Base-by-base conservation (phyloP, 495 filamentous ascomycete species). In the Halenospora varia region DNA sequence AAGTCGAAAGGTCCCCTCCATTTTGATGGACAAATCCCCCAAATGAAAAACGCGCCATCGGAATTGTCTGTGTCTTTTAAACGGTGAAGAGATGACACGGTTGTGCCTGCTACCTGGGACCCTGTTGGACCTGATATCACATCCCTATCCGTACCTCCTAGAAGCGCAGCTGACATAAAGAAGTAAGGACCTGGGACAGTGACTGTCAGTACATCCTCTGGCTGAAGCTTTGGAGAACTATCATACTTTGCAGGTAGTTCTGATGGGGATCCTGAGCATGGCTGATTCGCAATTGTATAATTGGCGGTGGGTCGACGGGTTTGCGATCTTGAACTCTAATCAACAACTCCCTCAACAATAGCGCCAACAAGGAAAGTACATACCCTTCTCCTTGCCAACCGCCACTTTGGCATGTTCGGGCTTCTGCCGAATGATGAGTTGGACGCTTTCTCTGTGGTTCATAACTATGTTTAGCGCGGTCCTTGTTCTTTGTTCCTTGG, bases 41-140 rank as follows among this genome's bases (percentile, higher is more conserved):
- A 96, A n/a, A 97, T 89, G 59, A 98, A 97, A 75, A 95, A 98
- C 1, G 88, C 92, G 11, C 91, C 92, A 78, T 97, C 93, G 81
- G 65, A 83, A 70, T 98, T 96, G 67, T 93, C 84, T 13, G 88
- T 83, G 68, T 97, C 92, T 71, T 97, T 97, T 59, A 97, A 73
- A 50, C 90, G 83, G 73, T 98, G 92, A 51, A 96, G 80, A 22
- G 94, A 98, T 18, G 94, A 97, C 24, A 93, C 90, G 53, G 93
- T 73, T 19, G 88, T 90, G 20, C 94, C 94, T 23, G 86, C 84
- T 47, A 96, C 78, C 10, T 84, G 77, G 26, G 79, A 82, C 10
- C 67, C 69, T 57, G 57, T 67, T 61, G 51, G 65, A 55, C 25
- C 69, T 47, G 50, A 35, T 29, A 51, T 29, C 15, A 54, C n/a